These are phyloP conservation scores for Geotrichum phurueaensis DNA, from an alignment of 1,139 yeast genomes.

Conservation along the genomic window DNA sequence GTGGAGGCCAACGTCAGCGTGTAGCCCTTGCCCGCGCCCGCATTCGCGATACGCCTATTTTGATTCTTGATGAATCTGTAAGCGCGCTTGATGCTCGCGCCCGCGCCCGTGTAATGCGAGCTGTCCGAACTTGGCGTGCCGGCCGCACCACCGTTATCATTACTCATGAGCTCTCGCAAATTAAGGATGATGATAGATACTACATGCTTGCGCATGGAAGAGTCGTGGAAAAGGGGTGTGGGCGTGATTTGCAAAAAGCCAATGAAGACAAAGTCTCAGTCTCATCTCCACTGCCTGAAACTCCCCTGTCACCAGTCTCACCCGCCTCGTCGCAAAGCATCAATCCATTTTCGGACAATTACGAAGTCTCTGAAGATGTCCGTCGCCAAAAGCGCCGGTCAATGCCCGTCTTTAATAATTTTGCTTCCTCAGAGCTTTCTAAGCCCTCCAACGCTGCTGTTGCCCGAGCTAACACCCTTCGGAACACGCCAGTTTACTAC, in stretches of 20 bases:
- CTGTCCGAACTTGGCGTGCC: slow-evolving; percentile 54
- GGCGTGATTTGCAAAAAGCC: slow-evolving; percentile 20
- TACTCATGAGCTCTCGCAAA: slow-evolving; percentile 67
- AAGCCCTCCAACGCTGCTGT: background rate
- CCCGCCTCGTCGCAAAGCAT: background rate
- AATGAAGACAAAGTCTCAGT: background rate
- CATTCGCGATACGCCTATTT: slow-evolving; percentile 61
- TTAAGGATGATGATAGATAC: slow-evolving; percentile 50
- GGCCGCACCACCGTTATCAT: slow-evolving; percentile 71
- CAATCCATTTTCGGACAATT: background rate
- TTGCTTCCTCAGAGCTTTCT: background rate
- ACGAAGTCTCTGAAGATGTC: background rate
- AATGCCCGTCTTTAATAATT: background rate
- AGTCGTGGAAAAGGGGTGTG: slow-evolving; percentile 43
- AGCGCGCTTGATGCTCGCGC: slow-evolving; percentile 65
- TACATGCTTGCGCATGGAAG: slow-evolving; percentile 54
- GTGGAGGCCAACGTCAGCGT: slow-evolving; percentile 90
- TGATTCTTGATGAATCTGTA: slow-evolving; percentile 78
- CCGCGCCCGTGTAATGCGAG: slow-evolving; percentile 42
- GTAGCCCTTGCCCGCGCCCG: slow-evolving; percentile 78
- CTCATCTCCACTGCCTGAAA: background rate
- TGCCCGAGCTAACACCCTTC: background rate
- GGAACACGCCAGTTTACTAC: slow-evolving; percentile 1
- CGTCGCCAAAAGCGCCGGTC: background rate
- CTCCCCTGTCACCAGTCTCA: background rate